Conservation (phyloP, 2,329 filamentous ascomycete genomes). For the Curvularia hawaiiensis region DNA sequence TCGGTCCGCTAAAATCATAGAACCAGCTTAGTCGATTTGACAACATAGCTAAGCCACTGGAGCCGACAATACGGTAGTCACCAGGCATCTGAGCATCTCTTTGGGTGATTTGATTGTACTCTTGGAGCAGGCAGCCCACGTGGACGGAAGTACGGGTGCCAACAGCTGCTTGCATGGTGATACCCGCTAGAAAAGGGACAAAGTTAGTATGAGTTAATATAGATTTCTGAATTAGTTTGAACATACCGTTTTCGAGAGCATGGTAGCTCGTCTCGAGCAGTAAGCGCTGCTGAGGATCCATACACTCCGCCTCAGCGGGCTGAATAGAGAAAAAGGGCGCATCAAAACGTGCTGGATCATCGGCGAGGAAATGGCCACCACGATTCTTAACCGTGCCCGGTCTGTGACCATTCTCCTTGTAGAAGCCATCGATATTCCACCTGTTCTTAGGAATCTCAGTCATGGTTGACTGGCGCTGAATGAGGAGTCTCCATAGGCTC, state of each 20-base stretch:
- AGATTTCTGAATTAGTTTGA: background rate
- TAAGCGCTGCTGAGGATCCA: slow-evolving; percentile 36
- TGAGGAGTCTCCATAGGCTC: slow-evolving; percentile 30
- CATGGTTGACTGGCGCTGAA: slow-evolving; percentile 17
- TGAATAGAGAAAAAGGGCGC: slow-evolving; percentile 30
- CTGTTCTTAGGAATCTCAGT: slow-evolving; percentile 25
- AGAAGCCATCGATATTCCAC: slow-evolving; percentile 27
- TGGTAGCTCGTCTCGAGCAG: slow-evolving; percentile 36
- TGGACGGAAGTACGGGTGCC: slow-evolving; percentile 28
- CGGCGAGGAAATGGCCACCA: slow-evolving; percentile 27
- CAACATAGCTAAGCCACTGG: slow-evolving; percentile 17
- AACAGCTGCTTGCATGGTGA: slow-evolving; percentile 17
- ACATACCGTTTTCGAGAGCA: slow-evolving; percentile 34
- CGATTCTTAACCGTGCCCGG: slow-evolving; percentile 17
- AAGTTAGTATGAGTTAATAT: background rate
- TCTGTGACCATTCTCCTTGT: slow-evolving; percentile 16
- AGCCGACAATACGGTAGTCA: slow-evolving; percentile 15
- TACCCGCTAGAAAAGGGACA: slow-evolving; percentile 15
- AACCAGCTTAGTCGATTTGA: slow-evolving; percentile 31
- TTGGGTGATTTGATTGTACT: slow-evolving; percentile 19
- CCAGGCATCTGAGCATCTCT: slow-evolving; percentile 18
- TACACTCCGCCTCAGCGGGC: slow-evolving; percentile 23
- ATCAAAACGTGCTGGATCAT: slow-evolving; percentile 28
- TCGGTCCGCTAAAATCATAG: slow-evolving; percentile 34
- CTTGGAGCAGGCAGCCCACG: slow-evolving; percentile 20